A percentile compares a stretch with the other conserved stretches of the same genome.
Evolutionary conservation across 805 yeast species (phyloP).

Genomic region (Teunomyces funiuensis): DNA sequence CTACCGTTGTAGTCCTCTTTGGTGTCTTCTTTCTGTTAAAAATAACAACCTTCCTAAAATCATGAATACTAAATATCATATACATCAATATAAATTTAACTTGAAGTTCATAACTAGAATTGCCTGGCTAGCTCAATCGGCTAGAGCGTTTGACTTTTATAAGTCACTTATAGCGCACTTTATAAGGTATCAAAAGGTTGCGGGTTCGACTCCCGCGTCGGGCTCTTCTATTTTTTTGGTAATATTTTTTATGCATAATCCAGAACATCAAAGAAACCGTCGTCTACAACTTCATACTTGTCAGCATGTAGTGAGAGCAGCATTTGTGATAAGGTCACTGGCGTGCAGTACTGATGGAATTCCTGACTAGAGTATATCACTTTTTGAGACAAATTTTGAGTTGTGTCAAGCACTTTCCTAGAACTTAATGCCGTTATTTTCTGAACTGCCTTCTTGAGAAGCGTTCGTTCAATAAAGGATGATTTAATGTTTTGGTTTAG

Average conservation of each 20-base stretch:
- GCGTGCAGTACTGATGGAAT: not conserved
- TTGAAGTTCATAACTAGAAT: not conserved
- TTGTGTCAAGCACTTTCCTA: not conserved
- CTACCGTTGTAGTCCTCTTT: too few relatives aligned
- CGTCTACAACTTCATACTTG: not conserved
- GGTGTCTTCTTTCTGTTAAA: too few relatives aligned
- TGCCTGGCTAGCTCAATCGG: conserved; percentile 25
- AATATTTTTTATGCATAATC: not conserved
- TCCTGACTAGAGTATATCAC: not conserved
- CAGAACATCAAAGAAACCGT: not conserved
- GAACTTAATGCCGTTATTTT: not conserved
- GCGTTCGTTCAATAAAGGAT: not conserved
- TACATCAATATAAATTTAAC: not conserved
- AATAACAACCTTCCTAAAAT: too few relatives aligned
- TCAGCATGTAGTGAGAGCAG: not conserved
- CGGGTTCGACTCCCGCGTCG: conserved; percentile 7
- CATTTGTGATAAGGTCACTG: not conserved
- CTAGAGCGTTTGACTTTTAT: conserved; percentile 14
- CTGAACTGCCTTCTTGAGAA: not conserved
- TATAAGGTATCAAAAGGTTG: conserved; percentile 9
- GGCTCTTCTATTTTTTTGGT: conserved; percentile 4
- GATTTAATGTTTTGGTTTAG: not conserved
- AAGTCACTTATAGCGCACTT: conserved; percentile 6
- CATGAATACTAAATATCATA: too few relatives aligned
- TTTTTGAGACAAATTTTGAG: not conserved